Evolutionary conservation across 768 basidiomycete species (phyloP), one percentile per base, ranked within the genome.

Genomic region (Mycena rebaudengoi): DNA sequence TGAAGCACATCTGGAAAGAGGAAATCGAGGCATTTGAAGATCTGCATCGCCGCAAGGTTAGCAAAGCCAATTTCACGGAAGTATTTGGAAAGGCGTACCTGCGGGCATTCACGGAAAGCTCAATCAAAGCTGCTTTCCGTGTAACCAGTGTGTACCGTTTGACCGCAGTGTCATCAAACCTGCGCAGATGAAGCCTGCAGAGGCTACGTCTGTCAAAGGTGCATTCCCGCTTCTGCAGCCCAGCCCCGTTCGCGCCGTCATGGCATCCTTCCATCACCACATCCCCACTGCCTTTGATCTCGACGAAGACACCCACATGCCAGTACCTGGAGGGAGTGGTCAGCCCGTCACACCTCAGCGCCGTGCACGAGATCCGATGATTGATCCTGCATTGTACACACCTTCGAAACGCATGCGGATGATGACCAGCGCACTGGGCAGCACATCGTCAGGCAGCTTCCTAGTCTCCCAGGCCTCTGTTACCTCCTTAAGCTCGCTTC

Each of bases 401-500:
- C 66, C 73, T 50, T 65, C 68, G 7, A 71, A 72, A 37, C 56
- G 67, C 32, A 69, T 71, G 43, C 66, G 66, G 7, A 35, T 69
- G 13, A 55, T 74, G n/a, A 59, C 50, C n/a, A 52, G 46, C 11
- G 62, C 33, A 4, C 48, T 77, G 8, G 48, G 54, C 21, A 37
- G 33, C 7, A 73, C 76, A 35, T 37, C 62, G 28, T 72, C 74
- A 35, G 73, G 68, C 11, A 69, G 69, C 5, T 73, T 73, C 57
- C 65, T 77, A 0, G 65, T 76, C 8, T 56, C 63, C 7, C 71
- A 70, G 41, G 52, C 49, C 18, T 21, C 1, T n/a, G 50, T 60
- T 20, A 69, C 57, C 60, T 60, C 55, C 43, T 69, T 33, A n/a
- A 67, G 43, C 61, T 67, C 37, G 37, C 30, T 20, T 55, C 57